Percentiles rank a stretch among this genome's conserved stretches.
These are phyloP conservation scores for Linaria vulgaris DNA, from an alignment of 257 asterid genomes.

Conservation along the genomic window DNA sequence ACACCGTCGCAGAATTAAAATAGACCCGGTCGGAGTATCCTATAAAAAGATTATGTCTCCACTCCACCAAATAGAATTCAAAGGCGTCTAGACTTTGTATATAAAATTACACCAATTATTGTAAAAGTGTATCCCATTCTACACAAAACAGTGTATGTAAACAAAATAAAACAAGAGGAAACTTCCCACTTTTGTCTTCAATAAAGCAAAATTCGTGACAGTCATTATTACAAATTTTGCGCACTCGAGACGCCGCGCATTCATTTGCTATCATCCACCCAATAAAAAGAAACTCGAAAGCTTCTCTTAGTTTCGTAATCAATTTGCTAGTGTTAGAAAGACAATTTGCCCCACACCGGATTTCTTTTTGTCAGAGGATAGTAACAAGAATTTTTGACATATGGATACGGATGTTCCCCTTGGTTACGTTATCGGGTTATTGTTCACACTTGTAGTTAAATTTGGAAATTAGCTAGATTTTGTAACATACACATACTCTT, in stretches of 20 bases:
- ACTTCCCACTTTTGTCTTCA: neutral
- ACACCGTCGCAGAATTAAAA: too few relatives aligned
- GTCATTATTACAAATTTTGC: conserved; percentile 20
- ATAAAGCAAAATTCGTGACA: conserved; percentile 3
- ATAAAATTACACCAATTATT: neutral
- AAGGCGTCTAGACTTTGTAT: neutral
- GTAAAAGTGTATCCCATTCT: conserved; percentile 10
- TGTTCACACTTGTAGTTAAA: too few relatives aligned
- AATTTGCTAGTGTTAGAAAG: too few relatives aligned
- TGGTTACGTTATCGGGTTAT: too few relatives aligned
- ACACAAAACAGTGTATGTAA: conserved; percentile 12
- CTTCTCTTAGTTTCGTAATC: neutral
- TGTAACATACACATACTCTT: too few relatives aligned
- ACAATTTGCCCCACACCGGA: too few relatives aligned
- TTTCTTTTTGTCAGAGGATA: too few relatives aligned
- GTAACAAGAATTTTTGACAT: too few relatives aligned
- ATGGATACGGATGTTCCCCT: too few relatives aligned
- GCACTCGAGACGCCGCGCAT: conserved; percentile 21
- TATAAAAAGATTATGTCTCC: conserved; percentile 1
- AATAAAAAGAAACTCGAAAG: neutral
- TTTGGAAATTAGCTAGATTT: too few relatives aligned
- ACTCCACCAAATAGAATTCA: neutral
- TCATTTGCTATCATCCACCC: neutral
- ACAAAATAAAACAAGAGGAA: neutral
- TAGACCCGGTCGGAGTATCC: conserved; percentile 16